phyloP scores from a whole-genome alignment of 306 rosid genomes.

The Ammopiptanthus mongolicus region DNA sequence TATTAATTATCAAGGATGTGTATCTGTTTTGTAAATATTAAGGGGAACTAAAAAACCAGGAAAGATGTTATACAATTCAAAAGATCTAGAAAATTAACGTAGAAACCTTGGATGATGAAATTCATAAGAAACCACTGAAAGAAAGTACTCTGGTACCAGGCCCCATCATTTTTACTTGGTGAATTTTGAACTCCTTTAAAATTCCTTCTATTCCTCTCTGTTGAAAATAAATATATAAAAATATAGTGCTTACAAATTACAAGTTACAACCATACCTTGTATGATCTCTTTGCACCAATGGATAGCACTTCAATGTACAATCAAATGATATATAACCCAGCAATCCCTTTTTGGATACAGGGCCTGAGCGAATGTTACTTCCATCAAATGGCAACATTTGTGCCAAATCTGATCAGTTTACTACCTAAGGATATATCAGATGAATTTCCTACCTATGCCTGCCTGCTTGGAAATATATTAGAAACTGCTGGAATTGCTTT shows the following conservation, averaged over 20 bases:
- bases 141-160: background rate
- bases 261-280: background rate
- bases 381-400: conserved; percentile 71
- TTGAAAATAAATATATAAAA: conserved; percentile 6
- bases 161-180: background rate
- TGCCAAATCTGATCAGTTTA: conserved; percentile 53
- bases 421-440: conserved; percentile 73
- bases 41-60: background rate
- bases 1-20: background rate
- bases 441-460: conserved; percentile 84
- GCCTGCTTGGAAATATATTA: conserved; percentile 90
- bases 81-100: background rate
- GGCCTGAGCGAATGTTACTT: conserved; percentile 65
- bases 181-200: conserved; percentile 4
- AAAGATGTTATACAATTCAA: background rate
- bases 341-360: conserved; percentile 9
- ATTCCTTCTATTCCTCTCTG: background rate
- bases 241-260: background rate
- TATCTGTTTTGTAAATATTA: conserved; percentile 22
- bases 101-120: background rate
- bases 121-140: background rate
- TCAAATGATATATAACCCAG: conserved; percentile 4
- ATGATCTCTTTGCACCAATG: background rate
- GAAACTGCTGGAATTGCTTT: conserved; percentile 75
- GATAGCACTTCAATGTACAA: background rate